These are phyloP conservation scores for Spongiforma sp. DNA, from an alignment of 1,284 basidiomycete species.

Conservation along the genomic window DNA sequence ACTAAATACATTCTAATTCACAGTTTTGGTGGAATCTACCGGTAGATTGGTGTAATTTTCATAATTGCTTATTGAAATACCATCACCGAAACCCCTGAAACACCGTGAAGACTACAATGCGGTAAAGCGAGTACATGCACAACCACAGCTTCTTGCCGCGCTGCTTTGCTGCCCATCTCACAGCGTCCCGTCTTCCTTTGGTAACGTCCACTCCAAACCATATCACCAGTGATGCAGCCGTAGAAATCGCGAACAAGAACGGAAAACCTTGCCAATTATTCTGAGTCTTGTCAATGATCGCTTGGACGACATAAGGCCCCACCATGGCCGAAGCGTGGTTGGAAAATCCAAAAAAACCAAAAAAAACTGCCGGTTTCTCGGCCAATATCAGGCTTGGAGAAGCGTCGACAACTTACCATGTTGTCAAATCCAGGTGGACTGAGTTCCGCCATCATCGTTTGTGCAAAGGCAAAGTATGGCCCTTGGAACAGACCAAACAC, in stretches of 20 bases:
- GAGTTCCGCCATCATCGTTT: conserved; percentile 89
- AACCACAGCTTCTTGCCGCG: no score
- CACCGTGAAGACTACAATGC: no score
- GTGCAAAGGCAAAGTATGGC: conserved; percentile 85
- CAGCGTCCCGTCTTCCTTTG: conserved; percentile 53
- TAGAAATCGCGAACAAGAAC: conserved; percentile 78
- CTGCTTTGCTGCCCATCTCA: conserved; percentile 57
- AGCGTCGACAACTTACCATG: conserved; percentile 53
- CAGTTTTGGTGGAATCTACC: no score
- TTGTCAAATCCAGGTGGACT: conserved; percentile 84
- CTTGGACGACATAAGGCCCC: conserved; percentile 80
- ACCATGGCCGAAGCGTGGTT: conserved; percentile 85
- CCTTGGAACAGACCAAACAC: conserved; percentile 65
- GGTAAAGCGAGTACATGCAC: no score
- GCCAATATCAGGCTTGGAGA: not conserved
- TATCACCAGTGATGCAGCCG: conserved; percentile 54
- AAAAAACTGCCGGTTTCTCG: conserved; percentile 62
- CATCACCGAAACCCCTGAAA: no score
- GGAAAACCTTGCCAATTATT: conserved; percentile 83
- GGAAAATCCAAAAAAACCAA: conserved; percentile 82
- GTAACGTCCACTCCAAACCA: conserved; percentile 4
- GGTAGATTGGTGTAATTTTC: no score
- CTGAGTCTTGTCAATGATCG: conserved; percentile 73
- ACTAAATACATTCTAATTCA: no score
- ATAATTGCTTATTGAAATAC: no score